Evolutionary conservation across 1,284 basidiomycete genomes (phyloP).

Genomic region (Boletus semigastroideus): DNA sequence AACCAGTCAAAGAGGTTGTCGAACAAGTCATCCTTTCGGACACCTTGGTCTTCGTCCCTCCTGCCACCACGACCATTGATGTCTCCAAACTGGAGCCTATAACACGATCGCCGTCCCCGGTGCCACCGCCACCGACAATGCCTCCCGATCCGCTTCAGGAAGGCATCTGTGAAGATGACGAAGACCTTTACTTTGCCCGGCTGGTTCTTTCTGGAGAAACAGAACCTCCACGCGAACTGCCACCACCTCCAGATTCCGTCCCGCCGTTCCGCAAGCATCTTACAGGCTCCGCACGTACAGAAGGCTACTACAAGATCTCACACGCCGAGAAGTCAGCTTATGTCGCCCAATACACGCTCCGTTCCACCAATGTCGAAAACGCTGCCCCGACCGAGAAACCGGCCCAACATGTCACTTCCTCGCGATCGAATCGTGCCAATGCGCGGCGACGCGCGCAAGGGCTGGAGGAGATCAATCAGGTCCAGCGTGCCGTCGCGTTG

Average conservation of each 20-base stretch:
- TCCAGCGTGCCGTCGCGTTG: slow-evolving; percentile 71
- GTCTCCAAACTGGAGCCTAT: slow-evolving; percentile 44
- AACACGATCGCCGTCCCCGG: slow-evolving; percentile 47
- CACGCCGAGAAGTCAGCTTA: slow-evolving; percentile 92
- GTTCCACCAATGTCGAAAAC: slow-evolving; percentile 42
- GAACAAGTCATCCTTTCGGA: slow-evolving; percentile 55
- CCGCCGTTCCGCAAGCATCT: slow-evolving; percentile 64
- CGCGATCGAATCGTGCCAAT: slow-evolving; percentile 90
- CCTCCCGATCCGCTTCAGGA: slow-evolving; percentile 57
- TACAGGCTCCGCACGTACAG: slow-evolving; percentile 85
- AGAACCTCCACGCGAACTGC: slow-evolving; percentile 26
- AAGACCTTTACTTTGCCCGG: slow-evolving; percentile 86
- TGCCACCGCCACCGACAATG: slow-evolving; percentile 43
- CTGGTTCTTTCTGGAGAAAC: slow-evolving; percentile 50
- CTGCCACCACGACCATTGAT: slow-evolving; percentile 50
- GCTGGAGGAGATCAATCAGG: slow-evolving; percentile 92
- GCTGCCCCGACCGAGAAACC: slow-evolving; percentile 42
- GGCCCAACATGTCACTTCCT: slow-evolving; percentile 68
- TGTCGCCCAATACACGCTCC: slow-evolving; percentile 73
- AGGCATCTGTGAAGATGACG: slow-evolving; percentile 82
- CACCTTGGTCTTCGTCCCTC: slow-evolving; percentile 48
- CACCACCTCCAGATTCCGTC: slow-evolving; percentile 35
- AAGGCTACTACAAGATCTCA: slow-evolving; percentile 94
- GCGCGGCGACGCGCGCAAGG: slow-evolving; percentile 91
- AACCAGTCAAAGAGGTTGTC: slow-evolving; percentile 34